Base-by-base conservation (phyloP, 805 yeast genomes). In the Saccharomycopsis babjevae region DNA sequence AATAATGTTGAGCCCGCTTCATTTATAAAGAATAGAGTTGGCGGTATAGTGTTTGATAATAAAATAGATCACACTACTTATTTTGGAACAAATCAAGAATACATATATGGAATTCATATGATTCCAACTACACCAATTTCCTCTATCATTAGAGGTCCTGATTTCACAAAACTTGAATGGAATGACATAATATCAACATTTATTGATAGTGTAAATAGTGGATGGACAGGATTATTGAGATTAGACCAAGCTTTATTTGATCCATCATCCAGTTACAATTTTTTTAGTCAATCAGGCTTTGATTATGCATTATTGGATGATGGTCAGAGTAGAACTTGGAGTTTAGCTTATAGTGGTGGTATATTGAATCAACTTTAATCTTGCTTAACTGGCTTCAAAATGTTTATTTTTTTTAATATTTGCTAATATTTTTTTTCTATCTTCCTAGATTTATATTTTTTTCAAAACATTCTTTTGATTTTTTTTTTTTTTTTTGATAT, bases 31-130 rank as follows among this genome's bases (percentile, higher is more conserved):
- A 86, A 86, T 71, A 82, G 80, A 66, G 90, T 85, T 10, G 72
- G 83, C 36, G 93, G 93, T 5, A 85, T 86, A 62, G 69, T 81
- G 50, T 84, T 85, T 71, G 90, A 86, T 68, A 86, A 86, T 73
- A 85, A 85, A 68, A 75, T 84, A 61, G 88, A 83, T 68, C 83
- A 86, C 73, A 80, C 88, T 5, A 86, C 92, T 1, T 86, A 80
- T 67, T 86, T 86, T 68, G 91, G 90, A 3, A 68, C 74, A 61
- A 73, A 80, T 61, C 72, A 74, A 54, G 84, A 85, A 71, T 86
- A 82, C 66, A 85, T 84, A 58, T 89, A 86, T 66, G 93, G 93
- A 2, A 86, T 86, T 62, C 90, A 86, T 70, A 86, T 86, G 91
- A 68, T 86, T 46, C 92, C 92, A 20, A 78, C 85, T n/a, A 84